Percentiles rank a stretch among this genome's conserved stretches.
These are phyloP conservation scores for Lipomyces orientalis DNA, from an alignment of 805 yeast genomes.

Conservation along the genomic window DNA sequence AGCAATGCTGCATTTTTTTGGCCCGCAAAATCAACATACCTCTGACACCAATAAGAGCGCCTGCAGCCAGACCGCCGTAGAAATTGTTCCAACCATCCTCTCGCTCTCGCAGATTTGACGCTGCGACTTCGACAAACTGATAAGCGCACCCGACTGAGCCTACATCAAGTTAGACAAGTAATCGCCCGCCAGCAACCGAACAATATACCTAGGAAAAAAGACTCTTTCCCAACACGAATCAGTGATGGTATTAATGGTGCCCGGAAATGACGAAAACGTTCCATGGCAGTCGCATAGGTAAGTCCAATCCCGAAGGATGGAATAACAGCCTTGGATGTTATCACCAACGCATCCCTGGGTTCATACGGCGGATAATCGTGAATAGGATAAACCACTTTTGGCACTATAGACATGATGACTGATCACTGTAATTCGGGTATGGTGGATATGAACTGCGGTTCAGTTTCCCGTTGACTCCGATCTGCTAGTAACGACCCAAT, in stretches of 20 bases:
- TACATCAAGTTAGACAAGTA: constrained; percentile 41
- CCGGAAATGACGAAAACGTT: constrained; percentile 21
- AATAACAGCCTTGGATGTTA: constrained; percentile 49
- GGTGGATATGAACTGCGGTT: neutral
- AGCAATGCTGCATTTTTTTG: neutral
- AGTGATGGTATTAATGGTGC: constrained; percentile 9
- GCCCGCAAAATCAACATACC: constrained; percentile 15
- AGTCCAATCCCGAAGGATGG: constrained; percentile 21
- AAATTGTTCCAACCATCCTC: constrained; percentile 62
- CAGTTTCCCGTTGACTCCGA: too few species aligned
- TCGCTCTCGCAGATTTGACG: constrained; percentile 65
- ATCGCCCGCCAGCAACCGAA: neutral
- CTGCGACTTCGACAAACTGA: constrained; percentile 50
- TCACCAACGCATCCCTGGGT: constrained; percentile 62
- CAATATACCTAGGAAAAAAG: constrained; percentile 17
- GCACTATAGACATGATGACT: constrained; percentile 28
- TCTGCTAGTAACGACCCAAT: too few species aligned
- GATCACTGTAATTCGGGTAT: neutral
- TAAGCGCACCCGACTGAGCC: constrained; percentile 60
- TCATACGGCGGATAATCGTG: constrained; percentile 54
- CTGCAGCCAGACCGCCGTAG: constrained; percentile 30
- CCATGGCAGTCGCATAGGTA: constrained; percentile 17
- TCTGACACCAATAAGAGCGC: constrained; percentile 23
- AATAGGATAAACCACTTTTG: constrained; percentile 40
- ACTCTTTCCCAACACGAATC: constrained; percentile 15